These are phyloP conservation scores for Malbranchea zuffiana DNA, from an alignment of 2,329 filamentous ascomycete genomes.

Conservation along the genomic window DNA sequence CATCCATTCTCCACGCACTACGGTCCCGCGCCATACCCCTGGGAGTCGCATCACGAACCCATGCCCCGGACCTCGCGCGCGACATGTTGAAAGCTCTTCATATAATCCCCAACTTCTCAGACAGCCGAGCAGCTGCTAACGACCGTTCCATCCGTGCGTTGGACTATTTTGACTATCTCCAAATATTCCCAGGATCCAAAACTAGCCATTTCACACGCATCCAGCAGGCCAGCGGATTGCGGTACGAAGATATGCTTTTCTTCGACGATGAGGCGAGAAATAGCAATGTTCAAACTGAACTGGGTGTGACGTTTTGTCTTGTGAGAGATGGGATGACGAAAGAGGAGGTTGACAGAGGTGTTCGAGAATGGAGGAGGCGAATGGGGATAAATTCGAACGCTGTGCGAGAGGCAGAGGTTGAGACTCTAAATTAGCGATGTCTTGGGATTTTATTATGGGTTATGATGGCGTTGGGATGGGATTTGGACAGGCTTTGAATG, in stretches of 20 bases:
- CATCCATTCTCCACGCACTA: slow-evolving; percentile 54
- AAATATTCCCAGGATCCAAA: slow-evolving; percentile 66
- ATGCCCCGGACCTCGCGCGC: slow-evolving; percentile 64
- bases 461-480: no score
- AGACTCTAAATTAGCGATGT: no score
- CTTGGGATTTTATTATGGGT: no score
- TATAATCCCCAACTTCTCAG: slow-evolving; percentile 39
- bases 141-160: slow-evolving; percentile 41
- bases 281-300: slow-evolving; percentile 58
- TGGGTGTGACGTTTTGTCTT: slow-evolving; percentile 77
- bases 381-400: slow-evolving; percentile 43
- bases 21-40: slow-evolving; percentile 46
- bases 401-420: no score
- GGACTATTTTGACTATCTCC: slow-evolving; percentile 46
- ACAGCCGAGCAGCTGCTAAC: slow-evolving; percentile 27
- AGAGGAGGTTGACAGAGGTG: slow-evolving; percentile 65
- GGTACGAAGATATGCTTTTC: slow-evolving; percentile 80
- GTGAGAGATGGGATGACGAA: slow-evolving; percentile 68
- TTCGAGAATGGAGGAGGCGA: slow-evolving; percentile 69
- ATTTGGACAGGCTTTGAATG: no score
- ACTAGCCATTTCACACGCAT: slow-evolving; percentile 72
- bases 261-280: slow-evolving; percentile 91
- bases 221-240: slow-evolving; percentile 57
- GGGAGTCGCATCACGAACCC: slow-evolving; percentile 70
- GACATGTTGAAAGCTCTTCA: slow-evolving; percentile 70